Evolutionary conservation across 2,329 filamentous ascomycete species (phyloP).

Genomic region (Moelleriella libera): DNA sequence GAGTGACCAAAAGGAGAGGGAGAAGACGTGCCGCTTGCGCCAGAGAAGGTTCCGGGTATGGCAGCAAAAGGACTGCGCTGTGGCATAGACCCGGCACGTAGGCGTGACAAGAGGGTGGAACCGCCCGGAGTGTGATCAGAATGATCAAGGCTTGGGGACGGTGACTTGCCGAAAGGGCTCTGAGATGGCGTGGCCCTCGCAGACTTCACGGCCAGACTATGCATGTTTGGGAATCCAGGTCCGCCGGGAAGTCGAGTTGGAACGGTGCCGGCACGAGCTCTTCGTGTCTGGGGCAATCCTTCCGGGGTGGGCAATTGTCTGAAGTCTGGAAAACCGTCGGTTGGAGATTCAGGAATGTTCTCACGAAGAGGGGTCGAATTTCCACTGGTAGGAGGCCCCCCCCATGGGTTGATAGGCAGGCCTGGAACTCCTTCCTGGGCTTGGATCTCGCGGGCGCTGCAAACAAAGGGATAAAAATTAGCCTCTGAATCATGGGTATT

Average conservation of each 20-base stretch:
- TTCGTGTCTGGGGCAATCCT: slow-evolving; percentile 53
- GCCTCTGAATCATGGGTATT: too few species aligned
- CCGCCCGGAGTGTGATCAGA: slow-evolving; percentile 36
- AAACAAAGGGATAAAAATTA: not conserved
- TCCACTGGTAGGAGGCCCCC: slow-evolving; percentile 88
- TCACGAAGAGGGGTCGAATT: slow-evolving; percentile 93
- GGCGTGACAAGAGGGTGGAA: slow-evolving; percentile 66
- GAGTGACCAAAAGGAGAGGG: slow-evolving; percentile 69
- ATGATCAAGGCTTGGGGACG: slow-evolving; percentile 38
- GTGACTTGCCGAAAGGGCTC: slow-evolving; percentile 64
- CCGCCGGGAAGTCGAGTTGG: slow-evolving; percentile 83
- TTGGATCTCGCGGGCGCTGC: slow-evolving; percentile 90
- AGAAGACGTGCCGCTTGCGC: slow-evolving; percentile 14
- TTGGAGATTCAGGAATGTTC: slow-evolving; percentile 93
- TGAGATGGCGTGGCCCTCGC: slow-evolving; percentile 76
- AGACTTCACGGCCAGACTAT: slow-evolving; percentile 55
- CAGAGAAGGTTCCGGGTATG: slow-evolving; percentile 25
- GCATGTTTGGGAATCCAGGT: slow-evolving; percentile 41
- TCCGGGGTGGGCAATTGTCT: slow-evolving; percentile 55
- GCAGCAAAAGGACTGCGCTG: slow-evolving; percentile 60
- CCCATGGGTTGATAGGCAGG: slow-evolving; percentile 64
- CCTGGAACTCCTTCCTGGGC: slow-evolving; percentile 78
- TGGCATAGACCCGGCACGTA: slow-evolving; percentile 88
- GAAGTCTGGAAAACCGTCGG: slow-evolving; percentile 89
- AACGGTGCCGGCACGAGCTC: slow-evolving; percentile 87